Evolutionary conservation across 2,329 filamentous ascomycete species (phyloP).

Genomic region (Aureobasidium mangrovei): DNA sequence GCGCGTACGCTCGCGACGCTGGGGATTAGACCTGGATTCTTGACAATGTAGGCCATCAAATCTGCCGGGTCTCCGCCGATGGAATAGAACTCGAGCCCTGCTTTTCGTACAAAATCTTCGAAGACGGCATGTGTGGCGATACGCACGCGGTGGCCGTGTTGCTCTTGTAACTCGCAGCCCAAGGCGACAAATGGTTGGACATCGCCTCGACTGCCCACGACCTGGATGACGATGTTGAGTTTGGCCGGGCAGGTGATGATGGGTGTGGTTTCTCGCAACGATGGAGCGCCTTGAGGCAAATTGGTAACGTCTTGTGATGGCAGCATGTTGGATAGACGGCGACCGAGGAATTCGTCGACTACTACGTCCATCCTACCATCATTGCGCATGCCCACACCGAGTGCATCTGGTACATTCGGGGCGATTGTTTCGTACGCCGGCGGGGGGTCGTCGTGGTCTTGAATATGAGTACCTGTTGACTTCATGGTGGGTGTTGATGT

Average conservation of each 20-base stretch:
- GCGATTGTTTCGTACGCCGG: not conserved
- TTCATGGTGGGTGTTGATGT: not conserved
- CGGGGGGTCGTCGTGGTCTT: not conserved
- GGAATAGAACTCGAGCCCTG: conserved; percentile 37
- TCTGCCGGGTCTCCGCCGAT: conserved; percentile 44
- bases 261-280: not conserved
- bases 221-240: conserved; percentile 34
- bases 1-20: conserved; percentile 66
- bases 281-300: not conserved
- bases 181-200: conserved; percentile 43
- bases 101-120: not conserved
- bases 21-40: conserved; percentile 78
- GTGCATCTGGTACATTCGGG: not conserved
- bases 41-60: conserved; percentile 74
- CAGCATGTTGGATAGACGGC: not conserved
- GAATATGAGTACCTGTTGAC: not conserved
- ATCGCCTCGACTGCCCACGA: conserved; percentile 41
- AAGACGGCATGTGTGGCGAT: conserved; percentile 18
- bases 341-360: not conserved
- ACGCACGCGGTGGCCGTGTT: conserved; percentile 40
- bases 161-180: conserved; percentile 40
- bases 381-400: not conserved
- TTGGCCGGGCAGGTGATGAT: not conserved
- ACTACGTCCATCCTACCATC: not conserved
- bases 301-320: not conserved